Evolutionary conservation across 1,284 basidiomycete genomes (phyloP).

Genomic region (Schizopora paradoxa): DNA sequence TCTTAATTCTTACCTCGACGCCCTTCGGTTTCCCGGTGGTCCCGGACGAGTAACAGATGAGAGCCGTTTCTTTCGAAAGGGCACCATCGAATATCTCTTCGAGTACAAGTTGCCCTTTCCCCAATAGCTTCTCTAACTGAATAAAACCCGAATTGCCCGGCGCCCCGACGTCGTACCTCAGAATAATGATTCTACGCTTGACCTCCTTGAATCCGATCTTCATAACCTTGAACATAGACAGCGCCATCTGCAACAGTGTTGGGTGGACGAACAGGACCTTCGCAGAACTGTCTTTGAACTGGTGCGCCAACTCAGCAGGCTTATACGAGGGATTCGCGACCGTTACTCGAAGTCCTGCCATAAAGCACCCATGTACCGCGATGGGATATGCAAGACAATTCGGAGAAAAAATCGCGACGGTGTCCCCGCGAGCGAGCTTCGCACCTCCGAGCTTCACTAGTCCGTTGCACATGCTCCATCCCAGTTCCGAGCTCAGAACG

Average conservation of each 20-base stretch:
- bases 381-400: conserved; percentile 65
- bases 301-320: conserved; percentile 20
- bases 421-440: conserved; percentile 19
- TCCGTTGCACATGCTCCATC: conserved; percentile 44
- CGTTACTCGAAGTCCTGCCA: conserved; percentile 48
- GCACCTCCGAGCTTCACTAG: conserved; percentile 36
- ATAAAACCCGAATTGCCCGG: conserved; percentile 16
- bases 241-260: conserved; percentile 12
- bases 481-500: conserved; percentile 51
- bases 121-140: conserved; percentile 2
- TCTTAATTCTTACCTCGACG: conserved; percentile 32
- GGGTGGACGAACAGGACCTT: conserved; percentile 16
- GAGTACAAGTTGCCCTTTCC: conserved; percentile 10
- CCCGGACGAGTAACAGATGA: conserved; percentile 35
- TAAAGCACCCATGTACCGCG: conserved; percentile 48
- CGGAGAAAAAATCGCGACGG: conserved; percentile 46
- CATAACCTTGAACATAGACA: conserved; percentile 10
- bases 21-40: conserved; percentile 24
- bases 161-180: conserved; percentile 15
- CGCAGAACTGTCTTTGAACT: conserved; percentile 17
- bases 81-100: not conserved
- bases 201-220: conserved; percentile 9
- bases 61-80: conserved; percentile 13
- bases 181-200: conserved; percentile 10
- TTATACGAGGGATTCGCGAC: conserved; percentile 43